Evolutionary conservation across 1,139 yeast genomes (phyloP), one percentile per base, ranked within the genome.

Genomic region (Yamadazyma kanchanaburiensis): DNA sequence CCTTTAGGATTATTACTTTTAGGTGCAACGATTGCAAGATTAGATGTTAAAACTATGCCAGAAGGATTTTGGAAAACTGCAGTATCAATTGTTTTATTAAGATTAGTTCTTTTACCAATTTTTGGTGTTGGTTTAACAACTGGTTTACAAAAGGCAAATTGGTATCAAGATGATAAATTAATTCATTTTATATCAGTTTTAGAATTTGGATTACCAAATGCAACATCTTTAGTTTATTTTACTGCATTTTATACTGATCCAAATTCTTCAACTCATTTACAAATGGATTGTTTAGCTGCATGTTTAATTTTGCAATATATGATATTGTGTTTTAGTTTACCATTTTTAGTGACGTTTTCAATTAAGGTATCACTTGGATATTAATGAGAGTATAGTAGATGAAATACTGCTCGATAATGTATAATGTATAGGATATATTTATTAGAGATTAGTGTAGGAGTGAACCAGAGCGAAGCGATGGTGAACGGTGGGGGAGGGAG

Each of bases 11-110:
- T 89, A 36, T 53, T 85, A 29, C 52, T 89, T 35, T 56, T 89
- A 21, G 97, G 97, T 3, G 95, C 94, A 9, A 86, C 96, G 4
- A 74, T 89, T 26, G 80, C 95, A 0, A 62, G 96, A 28, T 65
- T 89, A 30, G 64, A 73, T 38, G 60, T 87, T 16, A 69, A 66
- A 11, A 53, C 64, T 11, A 60, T 87, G 49, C 83, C 87, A 8
- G 60, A 66, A 2, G 87, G 88, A 2, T 77, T 85, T 51, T 82
- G 94, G 86, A 74, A 76, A 48, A 67, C 74, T 1, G 72, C 68
- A 1, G 34, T 65, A 15, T 54, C 55, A 42, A 47, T 65, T n/a
- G 63, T 71, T 0, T 41, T 48, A 5, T 38, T 51, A 0, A 43
- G 74, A 27, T 48, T 68, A 22, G 51, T 69, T 3, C 18, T 68